A percentile compares a stretch with the other conserved stretches of the same genome.
phyloP scores from a whole-genome alignment of 768 basidiomycete species.

The Lentinula aciculospora region DNA sequence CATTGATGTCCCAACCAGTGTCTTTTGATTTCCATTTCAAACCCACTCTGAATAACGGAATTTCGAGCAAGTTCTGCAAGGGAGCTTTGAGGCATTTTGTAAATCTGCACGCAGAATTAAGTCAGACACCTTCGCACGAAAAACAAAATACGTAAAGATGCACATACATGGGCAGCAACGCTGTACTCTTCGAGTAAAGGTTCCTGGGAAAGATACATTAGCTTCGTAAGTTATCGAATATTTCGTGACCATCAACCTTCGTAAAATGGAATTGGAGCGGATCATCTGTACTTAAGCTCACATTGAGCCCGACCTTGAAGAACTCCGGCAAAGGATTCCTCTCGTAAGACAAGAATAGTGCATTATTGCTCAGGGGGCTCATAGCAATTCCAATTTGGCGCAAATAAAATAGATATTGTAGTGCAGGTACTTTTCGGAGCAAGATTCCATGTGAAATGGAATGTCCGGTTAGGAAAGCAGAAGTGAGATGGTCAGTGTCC shows the following conservation, averaged over 20 bases:
- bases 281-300: slow-evolving; percentile 94
- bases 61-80: slow-evolving; percentile 98
- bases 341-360: slow-evolving; percentile 94
- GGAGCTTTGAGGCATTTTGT: slow-evolving; percentile 91
- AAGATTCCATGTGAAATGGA: slow-evolving; percentile 99
- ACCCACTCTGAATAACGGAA: slow-evolving; percentile 93
- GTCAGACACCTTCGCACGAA: no score
- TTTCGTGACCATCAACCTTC: slow-evolving; percentile 45
- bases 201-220: slow-evolving; percentile 46
- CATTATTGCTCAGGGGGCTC: slow-evolving; percentile 98
- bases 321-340: slow-evolving; percentile 96
- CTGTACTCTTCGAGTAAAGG: slow-evolving; percentile 95
- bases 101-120: slow-evolving; percentile 52
- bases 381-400: slow-evolving; percentile 98
- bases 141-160: neutral
- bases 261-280: slow-evolving; percentile 98
- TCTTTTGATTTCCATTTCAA: slow-evolving; percentile 97
- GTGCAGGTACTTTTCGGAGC: slow-evolving; percentile 92
- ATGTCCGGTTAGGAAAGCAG: slow-evolving; percentile 93
- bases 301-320: slow-evolving; percentile 93
- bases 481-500: slow-evolving; percentile 94
- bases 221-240: neutral
- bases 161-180: slow-evolving; percentile 87
- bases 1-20: slow-evolving; percentile 92
- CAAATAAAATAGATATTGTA: slow-evolving; percentile 96